A percentile compares a stretch with the other conserved stretches of the same genome.
These are phyloP conservation scores for Coemansia umbellata DNA, from an alignment of 192 early-diverging fungal genomes.

Conservation along the genomic window DNA sequence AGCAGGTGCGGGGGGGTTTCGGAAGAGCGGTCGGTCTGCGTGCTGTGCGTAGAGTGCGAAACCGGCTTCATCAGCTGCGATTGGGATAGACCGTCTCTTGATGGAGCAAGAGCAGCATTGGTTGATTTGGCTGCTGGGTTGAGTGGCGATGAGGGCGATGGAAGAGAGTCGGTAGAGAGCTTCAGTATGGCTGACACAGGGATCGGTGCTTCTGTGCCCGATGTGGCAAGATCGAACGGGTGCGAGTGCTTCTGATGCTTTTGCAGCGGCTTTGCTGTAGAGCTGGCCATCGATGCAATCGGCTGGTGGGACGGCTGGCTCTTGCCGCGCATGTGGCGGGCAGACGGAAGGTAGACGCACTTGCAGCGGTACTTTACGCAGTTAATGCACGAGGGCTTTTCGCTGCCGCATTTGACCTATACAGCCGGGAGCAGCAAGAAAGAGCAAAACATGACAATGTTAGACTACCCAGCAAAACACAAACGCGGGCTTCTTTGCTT, in stretches of 20 bases:
- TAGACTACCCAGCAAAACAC: too few species aligned
- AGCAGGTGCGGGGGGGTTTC: not conserved
- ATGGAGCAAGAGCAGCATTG: not conserved
- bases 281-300: slow-evolving; percentile 1
- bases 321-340: slow-evolving; percentile 24
- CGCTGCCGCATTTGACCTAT: slow-evolving; percentile 49
- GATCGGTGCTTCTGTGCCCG: not conserved
- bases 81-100: slow-evolving; percentile 17
- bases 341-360: slow-evolving; percentile 38
- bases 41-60: not conserved
- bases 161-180: not conserved
- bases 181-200: not conserved
- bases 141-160: not conserved
- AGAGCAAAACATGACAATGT: too few species aligned
- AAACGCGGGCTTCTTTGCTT: too few species aligned
- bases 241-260: slow-evolving; percentile 13
- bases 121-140: not conserved
- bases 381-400: slow-evolving; percentile 44
- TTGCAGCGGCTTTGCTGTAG: slow-evolving; percentile 7
- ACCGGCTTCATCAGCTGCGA: slow-evolving; percentile 47
- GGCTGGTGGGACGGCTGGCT: slow-evolving; percentile 2
- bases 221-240: not conserved
- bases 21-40: not conserved
- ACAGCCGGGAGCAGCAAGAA: too few species aligned
- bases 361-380: slow-evolving; percentile 41